These are phyloP conservation scores for Cercospora sp. DNA, from an alignment of 2,329 filamentous ascomycete species.

Conservation along the genomic window DNA sequence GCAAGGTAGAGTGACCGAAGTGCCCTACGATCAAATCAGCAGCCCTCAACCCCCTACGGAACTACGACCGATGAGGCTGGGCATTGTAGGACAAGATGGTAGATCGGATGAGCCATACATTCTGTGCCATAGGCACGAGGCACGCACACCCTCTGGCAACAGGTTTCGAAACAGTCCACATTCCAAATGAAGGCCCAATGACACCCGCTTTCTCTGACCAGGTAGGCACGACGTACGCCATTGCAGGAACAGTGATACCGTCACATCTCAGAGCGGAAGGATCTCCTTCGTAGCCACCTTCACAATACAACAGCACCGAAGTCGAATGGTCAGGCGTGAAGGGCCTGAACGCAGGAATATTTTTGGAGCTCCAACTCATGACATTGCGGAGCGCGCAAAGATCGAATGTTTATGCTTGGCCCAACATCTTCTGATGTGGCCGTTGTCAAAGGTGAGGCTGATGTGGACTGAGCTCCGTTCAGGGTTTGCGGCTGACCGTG, in stretches of 20 bases:
- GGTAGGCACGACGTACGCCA: background rate
- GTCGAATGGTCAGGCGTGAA: background rate
- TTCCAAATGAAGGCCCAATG: background rate
- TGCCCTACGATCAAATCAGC: background rate
- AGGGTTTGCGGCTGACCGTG: background rate
- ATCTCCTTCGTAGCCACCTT: background rate
- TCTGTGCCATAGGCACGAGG: background rate
- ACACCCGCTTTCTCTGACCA: background rate
- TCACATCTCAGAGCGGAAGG: background rate
- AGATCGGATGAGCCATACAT: background rate
- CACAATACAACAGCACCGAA: background rate
- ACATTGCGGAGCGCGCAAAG: background rate
- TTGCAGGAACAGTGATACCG: background rate
- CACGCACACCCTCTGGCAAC: background rate
- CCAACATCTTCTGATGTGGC: background rate
- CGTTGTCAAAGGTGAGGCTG: background rate
- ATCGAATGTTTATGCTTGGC: background rate
- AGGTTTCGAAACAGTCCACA: background rate
- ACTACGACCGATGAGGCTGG: background rate
- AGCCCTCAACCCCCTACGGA: background rate
- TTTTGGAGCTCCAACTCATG: background rate
- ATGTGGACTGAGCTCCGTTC: background rate
- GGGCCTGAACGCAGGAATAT: background rate
- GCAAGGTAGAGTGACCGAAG: background rate
- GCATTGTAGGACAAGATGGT: background rate